Evolutionary conservation across 805 yeast species (phyloP).

Genomic region (Pichia kluyveri): DNA sequence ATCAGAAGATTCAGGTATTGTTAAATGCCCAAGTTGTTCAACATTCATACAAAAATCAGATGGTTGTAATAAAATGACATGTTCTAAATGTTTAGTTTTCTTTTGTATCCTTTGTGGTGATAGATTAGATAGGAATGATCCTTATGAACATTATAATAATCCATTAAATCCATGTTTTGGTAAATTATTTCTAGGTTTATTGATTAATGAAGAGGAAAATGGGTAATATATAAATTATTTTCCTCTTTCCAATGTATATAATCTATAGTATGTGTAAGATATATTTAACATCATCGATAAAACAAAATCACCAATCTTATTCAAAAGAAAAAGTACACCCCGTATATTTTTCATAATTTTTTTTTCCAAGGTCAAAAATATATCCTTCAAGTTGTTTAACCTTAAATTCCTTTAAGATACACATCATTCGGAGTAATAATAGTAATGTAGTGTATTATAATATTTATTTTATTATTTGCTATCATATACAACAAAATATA

Average conservation of each 20-base stretch:
- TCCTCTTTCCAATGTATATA: background rate
- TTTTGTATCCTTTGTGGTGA: slow-evolving; percentile 52
- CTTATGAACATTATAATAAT: slow-evolving; percentile 45
- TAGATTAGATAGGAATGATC: slow-evolving; percentile 29
- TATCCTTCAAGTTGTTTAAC: too few species aligned
- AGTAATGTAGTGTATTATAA: too few species aligned
- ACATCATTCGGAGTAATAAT: too few species aligned
- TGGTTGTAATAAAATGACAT: slow-evolving; percentile 59
- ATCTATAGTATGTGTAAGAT: too few species aligned
- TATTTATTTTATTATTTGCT: too few species aligned
- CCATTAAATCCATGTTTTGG: slow-evolving; percentile 36
- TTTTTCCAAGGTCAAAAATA: too few species aligned
- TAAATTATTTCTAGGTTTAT: slow-evolving; percentile 42
- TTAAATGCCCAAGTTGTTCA: slow-evolving; percentile 45
- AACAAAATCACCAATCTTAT: too few species aligned
- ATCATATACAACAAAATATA: too few species aligned
- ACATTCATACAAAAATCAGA: slow-evolving; percentile 43
- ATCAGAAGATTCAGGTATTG: slow-evolving; percentile 33
- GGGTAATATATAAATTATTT: background rate
- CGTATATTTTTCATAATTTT: too few species aligned
- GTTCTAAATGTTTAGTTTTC: slow-evolving; percentile 36
- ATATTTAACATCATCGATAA: too few species aligned
- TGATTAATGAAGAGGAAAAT: slow-evolving; percentile 13
- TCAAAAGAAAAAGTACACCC: too few species aligned
- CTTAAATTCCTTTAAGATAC: too few species aligned